phyloP scores from a whole-genome alignment of 1,284 basidiomycete species.

The Gomphus sp. region DNA sequence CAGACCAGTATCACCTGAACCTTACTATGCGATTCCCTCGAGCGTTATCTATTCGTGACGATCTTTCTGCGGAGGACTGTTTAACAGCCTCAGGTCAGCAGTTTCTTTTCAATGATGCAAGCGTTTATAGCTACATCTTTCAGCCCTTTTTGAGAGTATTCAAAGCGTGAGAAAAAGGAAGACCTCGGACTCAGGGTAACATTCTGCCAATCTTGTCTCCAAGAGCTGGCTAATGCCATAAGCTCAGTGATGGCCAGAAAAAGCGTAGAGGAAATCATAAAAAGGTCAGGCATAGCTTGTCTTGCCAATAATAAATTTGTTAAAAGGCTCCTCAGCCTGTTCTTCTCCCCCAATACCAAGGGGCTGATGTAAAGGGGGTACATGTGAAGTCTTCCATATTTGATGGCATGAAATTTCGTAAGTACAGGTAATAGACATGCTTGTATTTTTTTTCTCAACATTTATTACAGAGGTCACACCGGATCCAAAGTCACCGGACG shows the following conservation, averaged over 20 bases:
- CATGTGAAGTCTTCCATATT: conserved; percentile 58
- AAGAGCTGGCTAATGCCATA: background rate
- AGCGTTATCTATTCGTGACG: conserved; percentile 70
- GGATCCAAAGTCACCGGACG: conserved; percentile 62
- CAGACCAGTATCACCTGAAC: conserved; percentile 66
- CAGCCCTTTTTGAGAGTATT: conserved; percentile 46
- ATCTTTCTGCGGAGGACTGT: conserved; percentile 59
- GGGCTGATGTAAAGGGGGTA: conserved; percentile 51
- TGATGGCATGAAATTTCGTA: conserved; percentile 69
- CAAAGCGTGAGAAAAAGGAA: conserved; percentile 62
- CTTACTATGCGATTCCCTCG: conserved; percentile 85
- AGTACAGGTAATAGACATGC: conserved; percentile 19
- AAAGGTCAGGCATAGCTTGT: conserved; percentile 31
- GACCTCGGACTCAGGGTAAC: conserved; percentile 50
- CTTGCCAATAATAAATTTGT: background rate
- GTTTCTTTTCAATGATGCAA: background rate
- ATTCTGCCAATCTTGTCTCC: background rate
- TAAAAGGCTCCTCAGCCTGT: conserved; percentile 31
- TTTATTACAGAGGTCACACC: conserved; percentile 56
- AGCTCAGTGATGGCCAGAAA: conserved; percentile 42
- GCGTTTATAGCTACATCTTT: conserved; percentile 20
- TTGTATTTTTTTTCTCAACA: background rate
- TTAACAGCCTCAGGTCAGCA: conserved; percentile 52
- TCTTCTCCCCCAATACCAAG: conserved; percentile 57
- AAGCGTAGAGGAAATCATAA: conserved; percentile 49